Percentiles rank a stretch among this genome's conserved stretches.
Evolutionary conservation across 169 alveolate genomes (phyloP).

Genomic region (Amoebophrya sp.): DNA sequence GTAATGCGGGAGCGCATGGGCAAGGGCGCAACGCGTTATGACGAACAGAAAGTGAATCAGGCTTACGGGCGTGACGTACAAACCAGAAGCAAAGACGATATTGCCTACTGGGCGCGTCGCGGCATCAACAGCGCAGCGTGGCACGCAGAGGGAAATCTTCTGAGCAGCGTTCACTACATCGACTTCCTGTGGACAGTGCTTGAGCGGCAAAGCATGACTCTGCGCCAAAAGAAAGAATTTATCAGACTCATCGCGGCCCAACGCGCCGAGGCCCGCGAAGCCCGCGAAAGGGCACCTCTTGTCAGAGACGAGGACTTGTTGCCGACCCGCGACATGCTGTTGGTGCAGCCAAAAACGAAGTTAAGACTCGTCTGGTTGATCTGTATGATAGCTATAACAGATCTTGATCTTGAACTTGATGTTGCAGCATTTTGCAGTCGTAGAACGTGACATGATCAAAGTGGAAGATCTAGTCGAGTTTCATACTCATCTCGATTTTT

Average conservation of each 20-base stretch:
- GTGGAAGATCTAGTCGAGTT: too few relatives aligned
- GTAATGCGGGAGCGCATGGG: not conserved
- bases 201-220: not conserved
- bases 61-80: not conserved
- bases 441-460: too few relatives aligned
- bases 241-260: not conserved
- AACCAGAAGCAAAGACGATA: not conserved
- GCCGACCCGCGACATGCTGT: not conserved
- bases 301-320: not conserved
- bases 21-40: not conserved
- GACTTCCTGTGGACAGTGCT: slow-evolving; percentile 5
- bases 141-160: not conserved
- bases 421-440: too few relatives aligned
- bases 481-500: too few relatives aligned
- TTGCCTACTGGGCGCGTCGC: not conserved
- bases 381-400: too few relatives aligned
- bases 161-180: not conserved
- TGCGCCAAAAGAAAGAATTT: not conserved
- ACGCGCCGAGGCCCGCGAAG: not conserved
- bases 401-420: too few relatives aligned
- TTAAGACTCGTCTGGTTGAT: too few relatives aligned
- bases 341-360: not conserved
- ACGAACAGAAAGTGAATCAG: not conserved
- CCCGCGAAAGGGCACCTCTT: not conserved
- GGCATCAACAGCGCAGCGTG: not conserved